These are phyloP conservation scores for Phlebopus sp. DNA, from an alignment of 1,284 basidiomycete species.

Conservation along the genomic window DNA sequence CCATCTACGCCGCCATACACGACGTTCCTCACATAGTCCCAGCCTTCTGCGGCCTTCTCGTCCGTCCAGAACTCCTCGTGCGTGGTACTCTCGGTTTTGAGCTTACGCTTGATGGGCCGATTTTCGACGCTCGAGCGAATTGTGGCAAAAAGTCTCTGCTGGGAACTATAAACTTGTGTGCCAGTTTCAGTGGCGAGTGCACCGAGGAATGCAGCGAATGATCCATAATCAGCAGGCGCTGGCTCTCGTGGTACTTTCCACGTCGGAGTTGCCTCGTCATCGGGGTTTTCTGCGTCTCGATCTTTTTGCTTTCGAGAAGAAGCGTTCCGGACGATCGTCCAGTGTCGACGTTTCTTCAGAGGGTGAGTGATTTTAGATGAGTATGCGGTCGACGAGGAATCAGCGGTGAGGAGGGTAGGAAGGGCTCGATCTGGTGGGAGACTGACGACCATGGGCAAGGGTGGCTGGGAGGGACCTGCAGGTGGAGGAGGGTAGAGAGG, in stretches of 20 bases:
- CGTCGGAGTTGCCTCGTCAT: constrained; percentile 22
- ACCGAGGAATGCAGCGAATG: constrained; percentile 47
- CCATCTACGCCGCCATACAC: constrained; percentile 76
- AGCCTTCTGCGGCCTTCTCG: constrained; percentile 48
- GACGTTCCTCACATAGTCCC: constrained; percentile 61
- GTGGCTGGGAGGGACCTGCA: constrained; percentile 1
- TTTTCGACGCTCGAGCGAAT: constrained; percentile 30
- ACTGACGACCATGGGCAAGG: constrained; percentile 15
- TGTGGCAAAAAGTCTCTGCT: constrained; percentile 37
- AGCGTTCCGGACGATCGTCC: constrained; percentile 40
- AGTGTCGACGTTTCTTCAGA: constrained; percentile 34
- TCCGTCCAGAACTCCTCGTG: constrained; percentile 45
- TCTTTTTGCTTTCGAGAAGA: constrained; percentile 52
- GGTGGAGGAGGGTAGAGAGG: constrained; percentile 50
- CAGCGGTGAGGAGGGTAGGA: constrained; percentile 2
- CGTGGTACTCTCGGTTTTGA: constrained; percentile 7
- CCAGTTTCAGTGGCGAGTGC: constrained; percentile 30
- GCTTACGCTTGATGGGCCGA: constrained; percentile 19
- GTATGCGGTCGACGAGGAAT: not conserved
- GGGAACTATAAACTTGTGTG: constrained; percentile 27
- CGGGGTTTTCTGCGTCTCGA: constrained; percentile 39
- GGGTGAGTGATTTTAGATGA: not conserved
- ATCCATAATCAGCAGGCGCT: constrained; percentile 58
- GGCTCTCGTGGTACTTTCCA: constrained; percentile 52
- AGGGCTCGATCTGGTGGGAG: constrained; percentile 17